Evolutionary conservation across 169 alveolate species (phyloP), one percentile per base, ranked within the genome.

Genomic region (Plasmodium malariae): DNA sequence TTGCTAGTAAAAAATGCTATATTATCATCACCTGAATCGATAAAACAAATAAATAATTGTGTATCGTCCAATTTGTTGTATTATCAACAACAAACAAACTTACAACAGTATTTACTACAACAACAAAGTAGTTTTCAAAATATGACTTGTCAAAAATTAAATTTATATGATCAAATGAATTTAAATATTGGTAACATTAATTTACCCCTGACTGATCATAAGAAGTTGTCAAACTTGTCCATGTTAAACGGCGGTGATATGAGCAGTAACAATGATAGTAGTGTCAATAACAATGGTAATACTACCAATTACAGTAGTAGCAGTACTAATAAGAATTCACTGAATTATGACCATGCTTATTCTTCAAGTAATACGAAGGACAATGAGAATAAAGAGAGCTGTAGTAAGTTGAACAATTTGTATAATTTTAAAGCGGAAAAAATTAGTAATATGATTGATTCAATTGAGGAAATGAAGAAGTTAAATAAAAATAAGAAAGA

Each of bases 391-490:
- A 12, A 14, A 21, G 40, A 80, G n/a, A 28, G 34, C 30, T 28
- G 49, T 14, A 59, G 0, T 14, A 65, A 30, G 21, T 26, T 9
- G 43, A 72, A n/a, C 14, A 65, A 65, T 80, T 69, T 36, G 12
- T 59, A 65, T 54, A 80, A 63, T 80, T 32, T 80, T 12, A 67
- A 65, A 32, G 72, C 83, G 12, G 90, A 67, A 2, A 80, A 80
- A 67, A 80, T 80, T 80, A 80, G 49, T 55, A 48, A 80, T 80
- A 80, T 80, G 90, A 63, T 80, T 49, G 83, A 80, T 40, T 80
- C 83, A 0, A 80, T 80, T 21, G 90, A 80, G 49, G 90, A 80
- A 54, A 80, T 80, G 90, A 80, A 80, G 48, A 80, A 80, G 17
- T 14, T 80, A 32, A 80, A 65, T 17, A 80, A 51, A n/a, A 80